Conservation (phyloP, 2,329 filamentous ascomycete genomes). For the Metarhizium humberi region DNA sequence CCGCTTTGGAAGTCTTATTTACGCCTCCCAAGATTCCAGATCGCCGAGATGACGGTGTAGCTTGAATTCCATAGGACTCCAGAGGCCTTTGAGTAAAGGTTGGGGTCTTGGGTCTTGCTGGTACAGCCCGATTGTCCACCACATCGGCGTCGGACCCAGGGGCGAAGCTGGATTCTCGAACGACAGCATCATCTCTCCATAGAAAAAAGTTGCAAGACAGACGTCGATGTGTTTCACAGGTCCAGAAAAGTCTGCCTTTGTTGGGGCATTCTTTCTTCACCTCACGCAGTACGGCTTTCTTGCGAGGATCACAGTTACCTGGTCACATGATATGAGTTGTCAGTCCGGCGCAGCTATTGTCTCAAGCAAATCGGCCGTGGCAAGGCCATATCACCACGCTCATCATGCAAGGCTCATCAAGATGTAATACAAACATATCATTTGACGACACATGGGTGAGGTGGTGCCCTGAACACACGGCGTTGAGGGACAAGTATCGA, state of each 20-base stretch:
- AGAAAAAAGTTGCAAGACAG: slow-evolving; percentile 34
- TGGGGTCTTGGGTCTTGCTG: slow-evolving; percentile 16
- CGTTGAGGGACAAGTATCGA: not conserved
- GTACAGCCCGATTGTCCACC: not conserved
- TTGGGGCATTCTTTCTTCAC: slow-evolving; percentile 29
- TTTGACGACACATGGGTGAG: not conserved
- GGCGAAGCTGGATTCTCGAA: slow-evolving; percentile 17
- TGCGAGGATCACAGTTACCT: slow-evolving; percentile 35
- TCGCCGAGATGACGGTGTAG: slow-evolving; percentile 12
- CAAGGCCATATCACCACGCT: not conserved
- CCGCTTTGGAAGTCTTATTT: not conserved
- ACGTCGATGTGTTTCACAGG: slow-evolving; percentile 22
- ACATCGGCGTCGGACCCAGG: not conserved
- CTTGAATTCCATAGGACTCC: slow-evolving; percentile 19
- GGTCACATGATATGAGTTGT: not conserved
- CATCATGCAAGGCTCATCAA: not conserved
- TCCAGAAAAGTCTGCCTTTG: slow-evolving; percentile 32
- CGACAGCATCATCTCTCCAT: slow-evolving; percentile 30
- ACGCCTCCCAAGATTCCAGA: not conserved
- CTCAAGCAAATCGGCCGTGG: not conserved
- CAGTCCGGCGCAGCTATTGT: not conserved
- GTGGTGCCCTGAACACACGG: not conserved
- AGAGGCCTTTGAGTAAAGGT: slow-evolving; percentile 19
- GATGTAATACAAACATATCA: too few relatives aligned
- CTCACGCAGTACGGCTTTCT: slow-evolving; percentile 23